Evolutionary conservation across 148 eudicot genomes (phyloP), one percentile per base, ranked within the genome.

Genomic region (Nepenthes gracilis): DNA sequence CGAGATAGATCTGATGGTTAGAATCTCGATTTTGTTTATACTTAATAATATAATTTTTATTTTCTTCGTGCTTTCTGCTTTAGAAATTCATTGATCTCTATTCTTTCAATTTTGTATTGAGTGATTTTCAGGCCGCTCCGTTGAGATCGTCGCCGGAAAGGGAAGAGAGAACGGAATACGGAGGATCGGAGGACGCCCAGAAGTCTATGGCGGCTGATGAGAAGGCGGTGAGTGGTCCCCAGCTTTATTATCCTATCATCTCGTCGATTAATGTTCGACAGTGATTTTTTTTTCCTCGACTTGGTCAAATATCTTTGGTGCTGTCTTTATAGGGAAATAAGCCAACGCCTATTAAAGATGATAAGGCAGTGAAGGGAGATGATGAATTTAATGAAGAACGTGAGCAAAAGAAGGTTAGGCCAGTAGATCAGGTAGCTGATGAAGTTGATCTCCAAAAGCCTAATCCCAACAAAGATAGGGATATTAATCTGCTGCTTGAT

Each of bases 1-100:
- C 59, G 74, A 89, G 74, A 89, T 89, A 73, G 99, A 94, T 89
- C 90, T 94, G 75, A 89, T 88, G 99, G 99, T 94, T 53, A 74
- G 83, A 48, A 45, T 60, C 64, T 38, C 55, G 6, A 66, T 38
- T 36, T 43, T 7, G 23, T n/a, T 34, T 23, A 23, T 23, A 23
- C 23, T 23, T 23, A 23, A 23, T 23, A 23, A 23, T 23, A 23
- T 23, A 59, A 54, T 53, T 2, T 40, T 10, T 33, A 52, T 2
- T 40, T 10, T 33, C 47, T 13, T 13, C 7, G 9, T 12, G 9
- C 15, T 40, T 37, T 64, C 8, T 49, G 53, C 6, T 10, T 5
- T 49, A 1, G 53, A 49, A 5, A 2, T 49, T 49, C 10, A n/a
- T 49, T 6, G 12, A 23, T 23, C 23, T 23, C 23, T 8, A 0